phyloP scores from a whole-genome alignment of 345 rosid genomes.

The Microcos paniculata region DNA sequence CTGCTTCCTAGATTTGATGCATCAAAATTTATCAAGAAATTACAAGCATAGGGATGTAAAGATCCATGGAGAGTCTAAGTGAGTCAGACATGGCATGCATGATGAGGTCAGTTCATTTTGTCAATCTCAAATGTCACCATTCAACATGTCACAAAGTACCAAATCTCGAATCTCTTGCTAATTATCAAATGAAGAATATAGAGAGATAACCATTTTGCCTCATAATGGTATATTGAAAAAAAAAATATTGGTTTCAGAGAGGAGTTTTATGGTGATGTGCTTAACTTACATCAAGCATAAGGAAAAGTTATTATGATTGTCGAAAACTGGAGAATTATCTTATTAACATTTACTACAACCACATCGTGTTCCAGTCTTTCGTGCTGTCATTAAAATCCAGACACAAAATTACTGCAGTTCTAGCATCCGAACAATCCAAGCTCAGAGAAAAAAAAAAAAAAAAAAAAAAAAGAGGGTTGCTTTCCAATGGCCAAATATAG shows the following conservation, averaged over 20 bases:
- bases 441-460: background rate
- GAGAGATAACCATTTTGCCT: background rate
- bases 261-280: background rate
- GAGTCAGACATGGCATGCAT: background rate
- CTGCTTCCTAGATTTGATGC: background rate
- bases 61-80: background rate
- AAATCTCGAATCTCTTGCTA: background rate
- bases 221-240: background rate
- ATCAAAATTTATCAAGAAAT: background rate
- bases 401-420: background rate
- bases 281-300: background rate
- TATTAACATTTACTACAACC: background rate
- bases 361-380: background rate
- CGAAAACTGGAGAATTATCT: background rate
- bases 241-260: background rate
- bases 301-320: background rate
- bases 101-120: background rate
- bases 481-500: slow-evolving; percentile 1
- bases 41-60: background rate
- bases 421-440: background rate
- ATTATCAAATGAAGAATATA: background rate
- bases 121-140: background rate
- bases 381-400: background rate
- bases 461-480: too few relatives aligned
- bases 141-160: background rate